Evolutionary conservation across 495 filamentous ascomycete genomes (phyloP), one percentile per base, ranked within the genome.

Genomic region (Arthonia radiata): DNA sequence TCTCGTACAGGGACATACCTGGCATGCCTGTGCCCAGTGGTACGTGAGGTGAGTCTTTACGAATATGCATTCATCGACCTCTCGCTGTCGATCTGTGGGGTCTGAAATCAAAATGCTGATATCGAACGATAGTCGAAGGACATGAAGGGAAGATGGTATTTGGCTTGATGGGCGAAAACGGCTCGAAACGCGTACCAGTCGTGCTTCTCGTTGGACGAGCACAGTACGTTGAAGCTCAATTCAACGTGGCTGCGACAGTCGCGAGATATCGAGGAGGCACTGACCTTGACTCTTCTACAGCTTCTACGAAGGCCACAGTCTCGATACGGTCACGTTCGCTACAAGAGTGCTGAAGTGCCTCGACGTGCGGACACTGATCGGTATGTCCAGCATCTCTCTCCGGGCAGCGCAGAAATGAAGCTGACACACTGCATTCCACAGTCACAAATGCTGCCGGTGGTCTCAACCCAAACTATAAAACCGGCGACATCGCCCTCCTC

Each of bases 381-480:
- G 67, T 71, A 36, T 36, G 52, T 11, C 19, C 19, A 7, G 6
- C 19, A 22, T 22, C 19, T 11, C 11, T 11, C 6, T 22, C 19
- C 19, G 6, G 11, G 7, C 19, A 22, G 6, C 7, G 6, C 6
- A 11, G 11, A 7, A 22, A 6, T 22, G 11, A 6, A 6, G 6
- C 19, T 46, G 14, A 27, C 33, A n/a, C 29, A 23, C 15, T 11
- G 29, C 4, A 10, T 12, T 21, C n/a, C 5, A 14, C 32, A 68
- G 62, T 78, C 30, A 81, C 74, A 9, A 81, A 81, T 43, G 74
- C 74, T 23, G 71, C 73, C 30, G 74, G 74, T 16, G 71, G 67
- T 7, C 52, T 81, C 17, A 76, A 78, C 40, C 50, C 59, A 8
- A 54, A 63, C 4, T 78, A 72, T 44, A 45, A 46, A 5, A 67